These are phyloP conservation scores for Chlamydomonas reinhardtii DNA, from an alignment of 163 green algal species.

Conservation along the genomic window DNA sequence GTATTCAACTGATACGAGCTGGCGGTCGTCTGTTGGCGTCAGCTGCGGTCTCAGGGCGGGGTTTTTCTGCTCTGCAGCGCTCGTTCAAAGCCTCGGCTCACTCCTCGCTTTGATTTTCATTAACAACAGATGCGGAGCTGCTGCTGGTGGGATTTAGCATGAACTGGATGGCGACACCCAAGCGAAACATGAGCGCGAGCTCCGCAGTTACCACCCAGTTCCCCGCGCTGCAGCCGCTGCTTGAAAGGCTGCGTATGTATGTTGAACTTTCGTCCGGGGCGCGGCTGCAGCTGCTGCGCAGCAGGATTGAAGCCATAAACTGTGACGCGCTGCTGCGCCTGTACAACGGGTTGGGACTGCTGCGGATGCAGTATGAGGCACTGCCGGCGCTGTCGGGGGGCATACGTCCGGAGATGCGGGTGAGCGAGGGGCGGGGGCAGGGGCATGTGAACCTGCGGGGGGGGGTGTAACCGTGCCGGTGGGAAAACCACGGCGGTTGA, in stretches of 20 bases:
- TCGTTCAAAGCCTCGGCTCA: too few relatives aligned
- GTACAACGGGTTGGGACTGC: background rate
- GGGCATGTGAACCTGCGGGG: background rate
- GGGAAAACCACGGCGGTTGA: too few relatives aligned
- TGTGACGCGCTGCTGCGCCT: background rate
- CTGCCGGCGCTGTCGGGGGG: background rate
- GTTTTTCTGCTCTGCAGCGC: too few relatives aligned
- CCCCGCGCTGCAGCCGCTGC: background rate
- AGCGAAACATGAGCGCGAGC: too few relatives aligned
- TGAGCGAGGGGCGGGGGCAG: background rate
- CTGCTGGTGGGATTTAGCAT: conserved; percentile 9
- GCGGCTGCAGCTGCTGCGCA: conserved; percentile 25
- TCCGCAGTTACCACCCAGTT: background rate
- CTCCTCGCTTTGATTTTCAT: too few relatives aligned
- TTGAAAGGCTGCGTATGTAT: conserved; percentile 1
- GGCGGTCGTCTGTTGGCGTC: too few relatives aligned
- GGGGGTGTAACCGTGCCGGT: background rate
- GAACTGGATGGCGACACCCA: background rate
- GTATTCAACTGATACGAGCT: too few relatives aligned
- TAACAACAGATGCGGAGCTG: conserved; percentile 2
- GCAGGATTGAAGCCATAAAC: background rate
- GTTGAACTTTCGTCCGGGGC: background rate
- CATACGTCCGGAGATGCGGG: conserved; percentile 2
- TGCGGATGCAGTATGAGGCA: background rate
- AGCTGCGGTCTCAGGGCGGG: too few relatives aligned